These are phyloP conservation scores for Epichloe brachyelytri DNA, from an alignment of 2,329 filamentous ascomycete genomes.

Conservation along the genomic window DNA sequence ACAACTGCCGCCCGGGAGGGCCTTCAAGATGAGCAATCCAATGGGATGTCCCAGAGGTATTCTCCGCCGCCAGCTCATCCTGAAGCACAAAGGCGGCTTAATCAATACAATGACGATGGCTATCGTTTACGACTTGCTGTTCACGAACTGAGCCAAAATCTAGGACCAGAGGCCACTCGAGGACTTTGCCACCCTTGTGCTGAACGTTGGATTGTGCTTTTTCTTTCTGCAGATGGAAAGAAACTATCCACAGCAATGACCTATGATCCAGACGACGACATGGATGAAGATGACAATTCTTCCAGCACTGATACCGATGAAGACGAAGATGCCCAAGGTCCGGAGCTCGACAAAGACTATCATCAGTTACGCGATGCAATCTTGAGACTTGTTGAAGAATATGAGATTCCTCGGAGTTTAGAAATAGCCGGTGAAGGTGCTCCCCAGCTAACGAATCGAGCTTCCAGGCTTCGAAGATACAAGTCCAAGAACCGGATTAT, in stretches of 20 bases:
- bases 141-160: constrained; percentile 54
- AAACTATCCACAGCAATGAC: constrained; percentile 58
- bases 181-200: constrained; percentile 66
- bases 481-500: constrained; percentile 46
- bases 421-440: constrained; percentile 46
- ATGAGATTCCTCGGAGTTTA: constrained; percentile 59
- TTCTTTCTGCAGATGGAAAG: constrained; percentile 61
- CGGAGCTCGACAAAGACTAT: constrained; percentile 65
- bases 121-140: constrained; percentile 53
- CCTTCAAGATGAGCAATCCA: constrained; percentile 41
- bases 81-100: constrained; percentile 28
- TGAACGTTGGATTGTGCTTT: constrained; percentile 72
- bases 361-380: constrained; percentile 72
- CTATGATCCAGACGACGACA: constrained; percentile 54
- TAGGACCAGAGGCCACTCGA: constrained; percentile 51
- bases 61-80: constrained; percentile 38
- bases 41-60: constrained; percentile 37
- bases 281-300: constrained; percentile 51
- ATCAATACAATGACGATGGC: constrained; percentile 50
- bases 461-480: constrained; percentile 47
- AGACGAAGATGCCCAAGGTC: constrained; percentile 45
- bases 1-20: constrained; percentile 52
- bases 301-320: constrained; percentile 48
- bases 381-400: constrained; percentile 68
- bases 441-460: constrained; percentile 55